phyloP scores from a whole-genome alignment of 805 yeast species.

The Kazachstania martiniae region DNA sequence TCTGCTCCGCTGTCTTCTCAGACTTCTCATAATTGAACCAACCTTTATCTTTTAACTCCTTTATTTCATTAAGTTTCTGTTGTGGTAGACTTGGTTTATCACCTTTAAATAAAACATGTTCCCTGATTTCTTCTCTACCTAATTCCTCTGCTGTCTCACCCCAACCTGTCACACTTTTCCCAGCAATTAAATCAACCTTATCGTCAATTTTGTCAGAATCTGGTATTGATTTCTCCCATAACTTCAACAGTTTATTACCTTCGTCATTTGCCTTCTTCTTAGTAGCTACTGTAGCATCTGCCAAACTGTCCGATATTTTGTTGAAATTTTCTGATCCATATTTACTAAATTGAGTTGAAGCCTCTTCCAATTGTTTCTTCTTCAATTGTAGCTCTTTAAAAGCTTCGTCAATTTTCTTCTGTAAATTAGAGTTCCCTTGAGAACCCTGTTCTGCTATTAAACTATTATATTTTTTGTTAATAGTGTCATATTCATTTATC shows the following conservation, averaged over 20 bases:
- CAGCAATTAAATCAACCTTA: conserved; percentile 27
- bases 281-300: too few species aligned
- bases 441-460: too few species aligned
- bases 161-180: conserved; percentile 33
- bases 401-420: conserved; percentile 7
- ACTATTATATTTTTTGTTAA: conserved; percentile 19
- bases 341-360: conserved; percentile 7
- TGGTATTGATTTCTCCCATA: conserved; percentile 1
- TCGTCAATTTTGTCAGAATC: conserved; percentile 6
- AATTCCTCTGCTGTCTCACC: conserved; percentile 35
- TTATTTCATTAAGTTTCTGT: conserved; percentile 25
- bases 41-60: conserved; percentile 28
- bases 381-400: conserved; percentile 10
- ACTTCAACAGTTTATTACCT: conserved; percentile 1
- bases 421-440: too few species aligned
- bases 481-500: conserved; percentile 21
- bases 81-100: conserved; percentile 4
- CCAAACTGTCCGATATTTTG: conserved; percentile 19
- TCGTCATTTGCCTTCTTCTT: background rate
- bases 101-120: conserved; percentile 5
- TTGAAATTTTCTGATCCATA: conserved; percentile 15
- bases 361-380: conserved; percentile 13
- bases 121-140: conserved; percentile 29
- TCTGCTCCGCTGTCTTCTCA: conserved; percentile 21
- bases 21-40: conserved; percentile 20